Evolutionary conservation across 345 rosid genomes (phyloP).

Genomic region (Viola odorata): DNA sequence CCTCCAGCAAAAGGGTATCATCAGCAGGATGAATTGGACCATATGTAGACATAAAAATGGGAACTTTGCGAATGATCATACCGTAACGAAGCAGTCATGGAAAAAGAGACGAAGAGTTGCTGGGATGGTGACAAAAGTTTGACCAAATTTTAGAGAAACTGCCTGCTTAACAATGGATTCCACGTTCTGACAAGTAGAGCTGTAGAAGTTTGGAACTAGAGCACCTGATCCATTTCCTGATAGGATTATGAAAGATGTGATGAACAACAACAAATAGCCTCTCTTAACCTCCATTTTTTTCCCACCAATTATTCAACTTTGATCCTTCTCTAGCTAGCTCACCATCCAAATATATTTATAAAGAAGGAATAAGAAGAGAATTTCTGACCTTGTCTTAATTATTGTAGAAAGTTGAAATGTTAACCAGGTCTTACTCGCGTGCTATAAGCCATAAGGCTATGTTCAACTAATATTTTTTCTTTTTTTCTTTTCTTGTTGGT

Average conservation of each 20-base stretch:
- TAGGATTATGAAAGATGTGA: constrained; percentile 17
- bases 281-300: constrained; percentile 17
- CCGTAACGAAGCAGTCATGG: constrained; percentile 87
- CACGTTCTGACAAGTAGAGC: constrained; percentile 49
- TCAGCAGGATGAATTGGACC: no score
- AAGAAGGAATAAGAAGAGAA: no score
- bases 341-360: neutral
- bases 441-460: no score
- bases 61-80: no score
- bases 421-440: no score
- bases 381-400: no score
- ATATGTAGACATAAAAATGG: no score
- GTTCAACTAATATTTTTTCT: no score
- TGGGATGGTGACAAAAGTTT: constrained; percentile 61
- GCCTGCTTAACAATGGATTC: constrained; percentile 55
- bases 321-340: neutral
- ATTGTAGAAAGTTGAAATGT: no score
- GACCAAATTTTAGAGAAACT: constrained; percentile 45
- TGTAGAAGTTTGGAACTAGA: constrained; percentile 51
- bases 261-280: constrained; percentile 9
- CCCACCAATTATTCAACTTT: neutral
- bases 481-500: no score
- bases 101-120: constrained; percentile 84
- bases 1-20: no score
- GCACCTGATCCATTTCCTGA: constrained; percentile 37